Evolutionary conservation across 805 yeast species (phyloP).

Genomic region (Saccharomyces mikatae): DNA sequence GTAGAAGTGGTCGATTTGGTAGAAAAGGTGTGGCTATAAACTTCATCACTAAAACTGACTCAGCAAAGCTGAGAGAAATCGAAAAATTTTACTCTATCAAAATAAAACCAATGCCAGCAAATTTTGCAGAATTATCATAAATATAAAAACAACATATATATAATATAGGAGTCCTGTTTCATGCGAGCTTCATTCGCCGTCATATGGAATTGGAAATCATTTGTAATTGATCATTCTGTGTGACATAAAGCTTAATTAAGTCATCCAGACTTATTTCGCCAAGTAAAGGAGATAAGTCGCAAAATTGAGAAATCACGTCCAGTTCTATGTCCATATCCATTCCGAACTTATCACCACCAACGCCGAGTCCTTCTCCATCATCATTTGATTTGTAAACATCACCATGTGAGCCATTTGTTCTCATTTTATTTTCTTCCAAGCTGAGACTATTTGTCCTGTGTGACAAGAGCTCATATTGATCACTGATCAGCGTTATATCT

Average conservation of each 20-base stretch:
- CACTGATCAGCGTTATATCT: slow-evolving; percentile 23
- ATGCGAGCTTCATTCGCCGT: neutral
- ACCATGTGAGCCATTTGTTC: neutral
- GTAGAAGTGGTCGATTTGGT: slow-evolving; percentile 98
- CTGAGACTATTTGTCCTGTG: slow-evolving; percentile 4
- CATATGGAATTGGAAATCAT: slow-evolving; percentile 15
- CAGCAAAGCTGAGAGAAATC: slow-evolving; percentile 67
- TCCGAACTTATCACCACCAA: neutral
- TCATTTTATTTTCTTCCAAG: neutral
- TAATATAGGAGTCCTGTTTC: neutral
- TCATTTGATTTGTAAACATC: neutral
- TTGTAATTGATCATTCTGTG: slow-evolving; percentile 24
- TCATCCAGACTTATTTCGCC: slow-evolving; percentile 16
- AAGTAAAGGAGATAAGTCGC: slow-evolving; percentile 10
- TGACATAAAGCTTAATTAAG: slow-evolving; percentile 18
- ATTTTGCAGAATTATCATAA: slow-evolving; percentile 41
- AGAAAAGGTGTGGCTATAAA: slow-evolving; percentile 97
- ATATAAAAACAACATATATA: neutral
- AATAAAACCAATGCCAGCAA: slow-evolving; percentile 89
- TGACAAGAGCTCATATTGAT: slow-evolving; percentile 19
- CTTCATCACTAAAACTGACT: slow-evolving; percentile 78
- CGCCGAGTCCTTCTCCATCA: slow-evolving; percentile 1
- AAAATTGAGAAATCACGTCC: slow-evolving; percentile 24
- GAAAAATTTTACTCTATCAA: slow-evolving; percentile 85
- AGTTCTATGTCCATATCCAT: slow-evolving; percentile 13